These are phyloP conservation scores for Peronosclerospora sorghi DNA, from an alignment of 352 stramenopile genomes.

Conservation along the genomic window DNA sequence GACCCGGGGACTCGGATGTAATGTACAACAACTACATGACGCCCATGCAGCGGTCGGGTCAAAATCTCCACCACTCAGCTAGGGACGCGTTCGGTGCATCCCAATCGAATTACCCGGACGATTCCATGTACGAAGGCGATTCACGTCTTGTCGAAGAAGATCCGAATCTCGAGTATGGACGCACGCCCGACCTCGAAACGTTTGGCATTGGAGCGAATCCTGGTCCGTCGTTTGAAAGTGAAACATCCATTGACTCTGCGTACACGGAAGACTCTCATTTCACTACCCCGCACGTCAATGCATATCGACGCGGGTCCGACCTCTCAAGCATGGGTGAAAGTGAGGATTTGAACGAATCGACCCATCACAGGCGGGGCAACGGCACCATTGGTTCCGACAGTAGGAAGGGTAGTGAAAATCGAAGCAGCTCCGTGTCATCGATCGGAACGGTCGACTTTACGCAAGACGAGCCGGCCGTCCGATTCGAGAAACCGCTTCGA, in stretches of 20 bases:
- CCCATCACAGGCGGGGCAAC: conserved; percentile 16
- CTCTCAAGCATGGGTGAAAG: conserved; percentile 42
- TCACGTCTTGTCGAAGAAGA: conserved; percentile 27
- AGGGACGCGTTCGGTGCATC: conserved; percentile 18
- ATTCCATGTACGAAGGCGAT: conserved; percentile 24
- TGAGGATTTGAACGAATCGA: conserved; percentile 38
- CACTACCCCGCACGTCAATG: conserved; percentile 24
- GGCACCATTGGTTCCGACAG: conserved; percentile 18
- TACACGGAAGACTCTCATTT: conserved; percentile 19
- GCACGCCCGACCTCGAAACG: conserved; percentile 28
- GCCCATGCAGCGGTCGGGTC: conserved; percentile 21
- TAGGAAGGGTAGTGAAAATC: conserved; percentile 11
- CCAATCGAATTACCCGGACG: conserved; percentile 25
- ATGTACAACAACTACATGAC: conserved; percentile 31
- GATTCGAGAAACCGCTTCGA: conserved; percentile 9
- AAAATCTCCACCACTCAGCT: conserved; percentile 7
- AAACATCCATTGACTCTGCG: conserved; percentile 44
- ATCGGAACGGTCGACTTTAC: conserved; percentile 54
- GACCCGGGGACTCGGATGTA: conserved; percentile 12
- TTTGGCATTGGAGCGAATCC: conserved; percentile 25
- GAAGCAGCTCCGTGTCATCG: conserved; percentile 29
- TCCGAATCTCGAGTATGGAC: conserved; percentile 28
- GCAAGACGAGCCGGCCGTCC: conserved; percentile 25
- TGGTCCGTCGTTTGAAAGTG: conserved; percentile 42
- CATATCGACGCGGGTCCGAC: conserved; percentile 44